A percentile compares a stretch with the other conserved stretches of the same genome.
Conservation (phyloP, 2,329 filamentous ascomycete species). For the Alternaria sp. region DNA sequence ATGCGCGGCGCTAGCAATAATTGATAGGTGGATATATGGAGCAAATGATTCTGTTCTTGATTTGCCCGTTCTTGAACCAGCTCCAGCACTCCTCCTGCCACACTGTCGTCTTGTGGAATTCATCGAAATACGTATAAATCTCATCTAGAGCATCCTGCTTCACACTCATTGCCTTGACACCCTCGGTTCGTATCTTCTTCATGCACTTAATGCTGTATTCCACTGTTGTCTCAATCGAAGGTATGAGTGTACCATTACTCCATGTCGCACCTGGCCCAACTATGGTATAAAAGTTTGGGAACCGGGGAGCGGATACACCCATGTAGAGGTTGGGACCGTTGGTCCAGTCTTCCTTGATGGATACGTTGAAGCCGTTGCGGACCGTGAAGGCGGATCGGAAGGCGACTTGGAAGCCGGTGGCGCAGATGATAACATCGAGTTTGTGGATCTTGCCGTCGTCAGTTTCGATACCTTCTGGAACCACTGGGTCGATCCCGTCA, state of each 20-base stretch:
- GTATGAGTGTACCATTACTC: slow-evolving; percentile 56
- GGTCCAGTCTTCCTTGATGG: slow-evolving; percentile 54
- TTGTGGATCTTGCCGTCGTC: slow-evolving; percentile 43
- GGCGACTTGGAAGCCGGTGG: slow-evolving; percentile 48
- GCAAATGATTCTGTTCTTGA: slow-evolving; percentile 42
- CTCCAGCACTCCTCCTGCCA: slow-evolving; percentile 49
- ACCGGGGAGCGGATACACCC: slow-evolving; percentile 53
- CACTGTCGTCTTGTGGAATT: slow-evolving; percentile 43
- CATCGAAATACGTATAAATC: slow-evolving; percentile 46
- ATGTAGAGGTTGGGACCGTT: slow-evolving; percentile 55
- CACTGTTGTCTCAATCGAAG: slow-evolving; percentile 56
- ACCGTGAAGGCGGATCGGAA: slow-evolving; percentile 58
- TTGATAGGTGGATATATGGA: neutral
- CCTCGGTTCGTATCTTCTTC: slow-evolving; percentile 46
- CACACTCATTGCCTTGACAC: slow-evolving; percentile 44
- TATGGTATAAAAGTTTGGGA: slow-evolving; percentile 58
- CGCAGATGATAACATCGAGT: slow-evolving; percentile 45
- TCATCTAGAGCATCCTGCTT: slow-evolving; percentile 44
- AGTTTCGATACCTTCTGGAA: slow-evolving; percentile 51
- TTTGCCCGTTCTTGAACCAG: slow-evolving; percentile 49
- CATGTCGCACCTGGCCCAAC: slow-evolving; percentile 57
- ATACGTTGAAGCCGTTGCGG: slow-evolving; percentile 46
- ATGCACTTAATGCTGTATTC: slow-evolving; percentile 47
- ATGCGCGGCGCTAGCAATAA: neutral
- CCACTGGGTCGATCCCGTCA: slow-evolving; percentile 38